Base-by-base conservation (phyloP, 768 basidiomycete genomes). In the Mycena amicta region DNA sequence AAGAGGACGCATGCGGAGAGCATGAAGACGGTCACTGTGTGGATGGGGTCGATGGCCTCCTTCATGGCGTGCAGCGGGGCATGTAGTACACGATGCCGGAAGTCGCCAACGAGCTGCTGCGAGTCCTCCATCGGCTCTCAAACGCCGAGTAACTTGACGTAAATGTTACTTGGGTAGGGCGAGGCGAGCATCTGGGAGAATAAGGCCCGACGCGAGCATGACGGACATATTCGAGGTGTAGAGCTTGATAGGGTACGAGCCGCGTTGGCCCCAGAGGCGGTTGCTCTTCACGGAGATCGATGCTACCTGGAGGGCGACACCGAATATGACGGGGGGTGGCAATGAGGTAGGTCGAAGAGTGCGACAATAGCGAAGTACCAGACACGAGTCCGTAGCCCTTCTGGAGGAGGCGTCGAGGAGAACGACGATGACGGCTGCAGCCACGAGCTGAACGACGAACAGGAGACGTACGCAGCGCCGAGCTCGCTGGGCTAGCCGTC, bases 221-320 rank as follows among this genome's bases (percentile, higher is more conserved):
- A 99, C 98, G 56, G 96, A 96, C 96, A 98, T 99, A 80, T 98
- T 99, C 43, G 87, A 90, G 16, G 97, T 98, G 77, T 98, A 99
- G 33, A 98, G 86, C 78, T 98, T 98, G 79, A 99, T 84, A 52
- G 97, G 97, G 80, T 98, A 98, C 15, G 86, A 84, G 40, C 93
- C 95, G 28, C 95, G 84, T 73, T 98, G 95, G n/a, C 97, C 97
- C 57, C 95, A 84, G 88, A 95, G 93, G 64, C 87, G 85, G 80
- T 92, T 95, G 78, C 88, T 90, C 84, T 98, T 98, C 72, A 98
- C 93, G 6, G 95, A 96, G 71, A 98, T 98, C 96, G 61, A 98
- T 92, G 60, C 96, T 83, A 97, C 97, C 75, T 99, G 97, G 56
- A 98, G 82, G 79, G 98, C 95, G 41, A 88, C 84, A 4, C 92